These are phyloP conservation scores for Amylocystis lapponica DNA, from an alignment of 768 basidiomycete species.

Conservation along the genomic window DNA sequence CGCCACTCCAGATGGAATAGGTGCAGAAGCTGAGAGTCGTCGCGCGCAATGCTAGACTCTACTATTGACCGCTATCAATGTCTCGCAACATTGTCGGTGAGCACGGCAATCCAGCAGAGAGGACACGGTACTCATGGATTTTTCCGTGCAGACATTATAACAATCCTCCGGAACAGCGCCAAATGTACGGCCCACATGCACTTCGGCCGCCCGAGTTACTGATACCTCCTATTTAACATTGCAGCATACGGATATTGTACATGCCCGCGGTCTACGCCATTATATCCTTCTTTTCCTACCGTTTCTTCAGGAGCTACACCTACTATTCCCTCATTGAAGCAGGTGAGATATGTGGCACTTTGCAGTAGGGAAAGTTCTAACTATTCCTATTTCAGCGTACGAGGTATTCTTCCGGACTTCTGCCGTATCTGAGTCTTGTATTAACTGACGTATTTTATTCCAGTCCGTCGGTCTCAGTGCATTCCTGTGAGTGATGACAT, in stretches of 20 bases:
- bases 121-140: no score
- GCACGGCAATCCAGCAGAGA: no score
- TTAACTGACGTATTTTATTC: no score
- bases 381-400: no score
- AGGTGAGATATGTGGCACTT: conserved; percentile 31
- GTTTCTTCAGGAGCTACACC: conserved; percentile 75
- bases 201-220: not conserved
- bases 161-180: conserved; percentile 68
- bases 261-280: conserved; percentile 82
- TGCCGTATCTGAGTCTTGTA: no score
- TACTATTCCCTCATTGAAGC: conserved; percentile 50
- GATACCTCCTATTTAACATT: not conserved
- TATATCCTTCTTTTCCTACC: conserved; percentile 82
- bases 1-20: no score
- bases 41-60: conserved; percentile 51
- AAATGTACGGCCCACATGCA: conserved; percentile 47
- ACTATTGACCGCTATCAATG: conserved; percentile 49
- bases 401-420: conserved; percentile 61
- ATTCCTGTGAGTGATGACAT: conserved; percentile 56
- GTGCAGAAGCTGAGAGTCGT: not conserved
- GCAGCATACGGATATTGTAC: conserved; percentile 71
- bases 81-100: conserved; percentile 61
- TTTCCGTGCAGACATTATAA: conserved; percentile 60
- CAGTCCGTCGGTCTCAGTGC: conserved; percentile 82
- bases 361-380: no score